phyloP scores from a whole-genome alignment of 371 early-diverging fungal species.

The Dichotomocladium elegans region DNA sequence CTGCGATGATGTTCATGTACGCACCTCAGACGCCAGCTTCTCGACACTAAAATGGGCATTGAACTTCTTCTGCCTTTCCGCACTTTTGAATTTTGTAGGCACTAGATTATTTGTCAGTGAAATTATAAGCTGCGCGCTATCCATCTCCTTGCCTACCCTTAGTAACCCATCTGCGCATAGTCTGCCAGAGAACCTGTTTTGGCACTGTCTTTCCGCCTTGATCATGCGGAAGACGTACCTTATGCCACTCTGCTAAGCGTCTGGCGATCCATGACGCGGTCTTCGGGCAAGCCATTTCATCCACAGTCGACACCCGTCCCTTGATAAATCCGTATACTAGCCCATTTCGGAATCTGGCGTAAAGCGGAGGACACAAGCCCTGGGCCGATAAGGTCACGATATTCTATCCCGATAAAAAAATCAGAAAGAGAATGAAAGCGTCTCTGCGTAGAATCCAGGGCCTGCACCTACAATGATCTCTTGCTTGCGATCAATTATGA shows the following conservation, averaged over 20 bases:
- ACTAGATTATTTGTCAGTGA: no score
- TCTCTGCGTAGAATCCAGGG: no score
- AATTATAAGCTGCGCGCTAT: not conserved
- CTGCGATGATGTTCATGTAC: no score
- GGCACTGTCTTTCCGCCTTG: slow-evolving; percentile 11
- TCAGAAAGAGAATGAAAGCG: no score
- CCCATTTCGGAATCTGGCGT: slow-evolving; percentile 86
- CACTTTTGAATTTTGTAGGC: slow-evolving; percentile 60
- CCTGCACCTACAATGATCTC: slow-evolving; percentile 77
- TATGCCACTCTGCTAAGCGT: slow-evolving; percentile 81
- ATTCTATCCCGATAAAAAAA: slow-evolving; percentile 52
- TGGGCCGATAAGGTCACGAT: slow-evolving; percentile 70
- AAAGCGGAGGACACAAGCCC: slow-evolving; percentile 76
- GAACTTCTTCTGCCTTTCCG: slow-evolving; percentile 60
- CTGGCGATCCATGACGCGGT: slow-evolving; percentile 76
- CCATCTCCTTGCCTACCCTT: slow-evolving; percentile 55
- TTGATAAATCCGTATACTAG: slow-evolving; percentile 87
- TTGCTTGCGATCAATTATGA: slow-evolving; percentile 85
- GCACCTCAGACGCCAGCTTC: slow-evolving; percentile 48
- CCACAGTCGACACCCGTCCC: slow-evolving; percentile 65
- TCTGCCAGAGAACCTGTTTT: slow-evolving; percentile 68
- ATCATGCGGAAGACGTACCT: slow-evolving; percentile 37
- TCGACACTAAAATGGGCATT: slow-evolving; percentile 53
- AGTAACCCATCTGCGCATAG: slow-evolving; percentile 77
- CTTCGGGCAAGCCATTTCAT: slow-evolving; percentile 69